These are phyloP conservation scores for Lipomyces mesembrius DNA, from an alignment of 805 yeast genomes.

Conservation along the genomic window DNA sequence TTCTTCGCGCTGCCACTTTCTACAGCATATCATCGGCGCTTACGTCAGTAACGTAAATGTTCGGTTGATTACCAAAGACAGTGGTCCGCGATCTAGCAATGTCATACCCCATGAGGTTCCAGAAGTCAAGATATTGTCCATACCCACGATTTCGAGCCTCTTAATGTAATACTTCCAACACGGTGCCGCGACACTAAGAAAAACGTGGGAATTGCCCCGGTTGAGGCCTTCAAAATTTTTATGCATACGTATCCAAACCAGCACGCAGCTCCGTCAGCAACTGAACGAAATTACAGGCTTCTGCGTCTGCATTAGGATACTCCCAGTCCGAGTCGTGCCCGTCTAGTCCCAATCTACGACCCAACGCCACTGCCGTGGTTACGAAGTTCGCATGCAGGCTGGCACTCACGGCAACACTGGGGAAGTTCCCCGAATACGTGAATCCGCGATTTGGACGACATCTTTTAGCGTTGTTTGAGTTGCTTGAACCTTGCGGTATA, in stretches of 20 bases:
- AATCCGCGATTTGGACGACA: slow-evolving; percentile 90
- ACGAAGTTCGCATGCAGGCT: slow-evolving; percentile 54
- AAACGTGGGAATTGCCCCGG: slow-evolving; percentile 40
- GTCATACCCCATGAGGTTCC: slow-evolving; percentile 94
- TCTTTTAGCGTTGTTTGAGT: slow-evolving; percentile 58
- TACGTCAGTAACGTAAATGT: slow-evolving; percentile 57
- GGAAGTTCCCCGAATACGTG: slow-evolving; percentile 54
- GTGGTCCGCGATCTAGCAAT: slow-evolving; percentile 61
- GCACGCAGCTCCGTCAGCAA: slow-evolving; percentile 52
- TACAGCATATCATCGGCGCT: slow-evolving; percentile 59
- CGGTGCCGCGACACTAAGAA: slow-evolving; percentile 79
- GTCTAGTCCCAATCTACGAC: slow-evolving; percentile 63
- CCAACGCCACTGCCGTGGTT: slow-evolving; percentile 52
- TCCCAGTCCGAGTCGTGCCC: slow-evolving; percentile 98
- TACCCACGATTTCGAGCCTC: slow-evolving; percentile 53
- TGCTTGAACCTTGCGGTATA: slow-evolving; percentile 57
- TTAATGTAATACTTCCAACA: slow-evolving; percentile 53
- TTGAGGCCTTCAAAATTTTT: slow-evolving; percentile 6
- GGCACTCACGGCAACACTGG: slow-evolving; percentile 49
- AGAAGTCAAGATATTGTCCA: slow-evolving; percentile 66
- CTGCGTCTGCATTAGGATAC: slow-evolving; percentile 60
- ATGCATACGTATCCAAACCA: slow-evolving; percentile 51
- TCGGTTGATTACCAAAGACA: slow-evolving; percentile 68
- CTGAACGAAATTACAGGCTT: slow-evolving; percentile 53
- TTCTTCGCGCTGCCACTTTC: no score